Evolutionary conservation across 1,284 basidiomycete species (phyloP).

Genomic region (Lignosus rhinocerotis): DNA sequence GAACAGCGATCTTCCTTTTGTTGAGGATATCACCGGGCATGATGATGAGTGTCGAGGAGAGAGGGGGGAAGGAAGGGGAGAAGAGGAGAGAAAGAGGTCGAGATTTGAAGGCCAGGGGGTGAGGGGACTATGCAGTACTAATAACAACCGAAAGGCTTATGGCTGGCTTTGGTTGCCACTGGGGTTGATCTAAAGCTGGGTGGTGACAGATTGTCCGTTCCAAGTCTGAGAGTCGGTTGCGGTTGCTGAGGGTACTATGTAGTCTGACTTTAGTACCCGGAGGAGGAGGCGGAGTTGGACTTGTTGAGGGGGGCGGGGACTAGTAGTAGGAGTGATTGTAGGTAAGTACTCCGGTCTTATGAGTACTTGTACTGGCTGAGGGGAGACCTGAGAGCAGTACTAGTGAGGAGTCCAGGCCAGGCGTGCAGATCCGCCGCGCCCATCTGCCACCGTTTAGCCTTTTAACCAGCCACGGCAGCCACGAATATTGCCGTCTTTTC

Average conservation of each 20-base stretch:
- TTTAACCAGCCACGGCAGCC: constrained; percentile 7
- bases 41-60: constrained; percentile 18
- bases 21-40: constrained; percentile 65
- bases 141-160: constrained; percentile 1
- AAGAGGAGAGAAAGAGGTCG: background rate
- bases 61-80: constrained; percentile 11
- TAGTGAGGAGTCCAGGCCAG: background rate
- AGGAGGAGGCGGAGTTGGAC: too few relatives aligned
- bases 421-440: background rate
- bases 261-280: too few relatives aligned
- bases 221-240: constrained; percentile 5
- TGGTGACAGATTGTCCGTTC: constrained; percentile 17
- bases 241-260: too few relatives aligned
- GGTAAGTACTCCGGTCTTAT: too few relatives aligned
- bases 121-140: constrained; percentile 9
- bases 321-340: too few relatives aligned
- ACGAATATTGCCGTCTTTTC: background rate
- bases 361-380: too few relatives aligned
- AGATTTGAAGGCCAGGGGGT: background rate
- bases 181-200: constrained; percentile 1
- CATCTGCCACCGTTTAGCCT: constrained; percentile 14
- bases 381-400: too few relatives aligned
- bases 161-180: constrained; percentile 3
- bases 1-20: constrained; percentile 84
- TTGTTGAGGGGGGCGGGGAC: too few relatives aligned